Conservation (phyloP, 352 stramenopile genomes). For the Phytopythium delawarense region DNA sequence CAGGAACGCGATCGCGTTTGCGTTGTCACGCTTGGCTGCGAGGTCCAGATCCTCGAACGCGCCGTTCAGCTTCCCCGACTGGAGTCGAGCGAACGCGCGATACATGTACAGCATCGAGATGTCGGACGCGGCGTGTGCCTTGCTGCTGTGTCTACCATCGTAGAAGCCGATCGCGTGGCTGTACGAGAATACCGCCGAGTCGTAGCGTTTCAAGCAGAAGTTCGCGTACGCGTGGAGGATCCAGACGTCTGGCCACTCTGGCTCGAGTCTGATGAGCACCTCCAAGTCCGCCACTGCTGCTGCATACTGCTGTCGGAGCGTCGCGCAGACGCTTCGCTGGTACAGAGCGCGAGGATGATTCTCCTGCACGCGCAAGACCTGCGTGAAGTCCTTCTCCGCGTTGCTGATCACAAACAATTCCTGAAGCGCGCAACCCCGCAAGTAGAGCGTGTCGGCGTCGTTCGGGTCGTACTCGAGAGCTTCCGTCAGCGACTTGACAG, state of each 20-base stretch:
- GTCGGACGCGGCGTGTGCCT: neutral
- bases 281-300: conserved; percentile 24
- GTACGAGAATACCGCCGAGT: conserved; percentile 31
- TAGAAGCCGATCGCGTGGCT: conserved; percentile 25
- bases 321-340: conserved; percentile 35
- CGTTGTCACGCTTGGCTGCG: conserved; percentile 33
- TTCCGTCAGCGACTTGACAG: conserved; percentile 42
- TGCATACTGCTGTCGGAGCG: conserved; percentile 30
- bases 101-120: conserved; percentile 31
- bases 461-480: conserved; percentile 19
- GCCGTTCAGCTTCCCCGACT: conserved; percentile 11
- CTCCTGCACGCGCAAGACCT: conserved; percentile 14
- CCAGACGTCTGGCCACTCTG: conserved; percentile 38
- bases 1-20: conserved; percentile 39
- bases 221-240: conserved; percentile 36
- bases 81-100: conserved; percentile 29
- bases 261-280: conserved; percentile 20
- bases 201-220: conserved; percentile 30
- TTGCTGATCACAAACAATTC: conserved; percentile 40
- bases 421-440: conserved; percentile 44
- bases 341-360: conserved; percentile 26
- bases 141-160: conserved; percentile 1
- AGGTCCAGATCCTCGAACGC: conserved; percentile 35
- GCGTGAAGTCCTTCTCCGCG: conserved; percentile 38
- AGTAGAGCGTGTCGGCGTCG: conserved; percentile 34